phyloP scores from a whole-genome alignment of 352 stramenopile species.

The Pythium folliculosum region DNA sequence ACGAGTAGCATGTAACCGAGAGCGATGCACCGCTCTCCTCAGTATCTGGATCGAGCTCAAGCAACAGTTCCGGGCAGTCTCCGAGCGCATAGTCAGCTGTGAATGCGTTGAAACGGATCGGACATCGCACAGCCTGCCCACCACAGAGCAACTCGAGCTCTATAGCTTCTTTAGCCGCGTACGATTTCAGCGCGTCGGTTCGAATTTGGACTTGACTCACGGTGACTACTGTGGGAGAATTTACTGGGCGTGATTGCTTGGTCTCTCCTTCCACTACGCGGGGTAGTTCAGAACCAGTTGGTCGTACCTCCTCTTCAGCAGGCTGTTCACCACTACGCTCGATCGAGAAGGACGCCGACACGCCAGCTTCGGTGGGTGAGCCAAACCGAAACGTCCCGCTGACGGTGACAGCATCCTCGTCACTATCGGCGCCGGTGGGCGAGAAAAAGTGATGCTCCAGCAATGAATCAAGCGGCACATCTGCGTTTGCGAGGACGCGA shows the following conservation, averaged over 20 bases:
- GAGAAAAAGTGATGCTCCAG: slow-evolving; percentile 21
- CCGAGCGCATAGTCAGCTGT: slow-evolving; percentile 44
- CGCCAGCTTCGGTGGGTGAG: slow-evolving; percentile 27
- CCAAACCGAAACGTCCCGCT: slow-evolving; percentile 51
- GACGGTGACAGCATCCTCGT: slow-evolving; percentile 10
- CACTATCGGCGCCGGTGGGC: not conserved
- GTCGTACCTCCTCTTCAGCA: not conserved
- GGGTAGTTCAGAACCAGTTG: not conserved
- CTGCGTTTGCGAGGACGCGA: slow-evolving; percentile 52
- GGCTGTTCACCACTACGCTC: not conserved
- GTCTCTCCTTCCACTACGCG: not conserved
- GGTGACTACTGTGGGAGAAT: slow-evolving; percentile 14
- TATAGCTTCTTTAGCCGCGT: slow-evolving; percentile 40
- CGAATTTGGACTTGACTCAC: slow-evolving; percentile 42
- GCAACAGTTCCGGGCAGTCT: slow-evolving; percentile 26
- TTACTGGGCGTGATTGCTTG: not conserved
- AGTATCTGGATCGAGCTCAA: slow-evolving; percentile 4
- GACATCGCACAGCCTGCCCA: slow-evolving; percentile 19
- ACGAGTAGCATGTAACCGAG: slow-evolving; percentile 18
- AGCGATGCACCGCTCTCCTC: not conserved
- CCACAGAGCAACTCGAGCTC: slow-evolving; percentile 39
- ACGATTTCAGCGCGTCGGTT: slow-evolving; percentile 24
- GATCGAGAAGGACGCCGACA: slow-evolving; percentile 18
- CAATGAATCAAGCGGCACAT: slow-evolving; percentile 49
- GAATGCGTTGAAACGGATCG: slow-evolving; percentile 40